A percentile compares a stretch with the other conserved stretches of the same genome.
Conservation (phyloP, 768 basidiomycete species). For the Leccinum ochraceum region DNA sequence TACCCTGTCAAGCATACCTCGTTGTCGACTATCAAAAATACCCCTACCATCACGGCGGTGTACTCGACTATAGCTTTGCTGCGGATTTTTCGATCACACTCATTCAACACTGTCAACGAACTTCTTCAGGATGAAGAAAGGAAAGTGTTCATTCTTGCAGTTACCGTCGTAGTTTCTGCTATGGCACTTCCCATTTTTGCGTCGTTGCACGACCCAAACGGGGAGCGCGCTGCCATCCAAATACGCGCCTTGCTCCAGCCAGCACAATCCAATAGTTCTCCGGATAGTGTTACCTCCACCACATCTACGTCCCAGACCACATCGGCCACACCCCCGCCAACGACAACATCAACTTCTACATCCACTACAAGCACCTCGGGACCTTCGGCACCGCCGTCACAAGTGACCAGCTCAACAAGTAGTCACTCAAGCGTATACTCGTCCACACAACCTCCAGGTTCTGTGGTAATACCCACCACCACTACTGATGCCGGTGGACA, state of each 20-base stretch:
- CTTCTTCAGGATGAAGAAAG: slow-evolving; percentile 25
- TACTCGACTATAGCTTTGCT: slow-evolving; percentile 18
- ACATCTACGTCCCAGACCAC: not conserved
- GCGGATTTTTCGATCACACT: slow-evolving; percentile 28
- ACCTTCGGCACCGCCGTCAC: slow-evolving; percentile 2
- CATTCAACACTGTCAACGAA: slow-evolving; percentile 16
- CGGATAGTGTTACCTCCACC: not conserved
- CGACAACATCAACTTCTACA: slow-evolving; percentile 8
- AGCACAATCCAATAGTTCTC: not conserved
- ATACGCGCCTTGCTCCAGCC: slow-evolving; percentile 13
- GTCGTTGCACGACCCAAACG: slow-evolving; percentile 22
- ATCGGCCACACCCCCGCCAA: not conserved
- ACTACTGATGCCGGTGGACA: slow-evolving; percentile 35
- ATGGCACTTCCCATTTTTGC: slow-evolving; percentile 28
- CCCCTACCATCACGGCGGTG: slow-evolving; percentile 10
- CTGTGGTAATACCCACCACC: slow-evolving; percentile 14
- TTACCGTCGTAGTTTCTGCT: slow-evolving; percentile 30
- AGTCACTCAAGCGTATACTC: slow-evolving; percentile 7
- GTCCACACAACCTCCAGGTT: not conserved
- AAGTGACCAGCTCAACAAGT: slow-evolving; percentile 1
- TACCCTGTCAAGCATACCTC: not conserved
- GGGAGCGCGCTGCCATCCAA: slow-evolving; percentile 15
- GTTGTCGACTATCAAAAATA: slow-evolving; percentile 1
- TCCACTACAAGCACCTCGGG: slow-evolving; percentile 17
- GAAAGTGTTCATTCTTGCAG: slow-evolving; percentile 24